These are phyloP conservation scores for Sicyos edulis DNA, from an alignment of 306 rosid genomes.

Conservation along the genomic window DNA sequence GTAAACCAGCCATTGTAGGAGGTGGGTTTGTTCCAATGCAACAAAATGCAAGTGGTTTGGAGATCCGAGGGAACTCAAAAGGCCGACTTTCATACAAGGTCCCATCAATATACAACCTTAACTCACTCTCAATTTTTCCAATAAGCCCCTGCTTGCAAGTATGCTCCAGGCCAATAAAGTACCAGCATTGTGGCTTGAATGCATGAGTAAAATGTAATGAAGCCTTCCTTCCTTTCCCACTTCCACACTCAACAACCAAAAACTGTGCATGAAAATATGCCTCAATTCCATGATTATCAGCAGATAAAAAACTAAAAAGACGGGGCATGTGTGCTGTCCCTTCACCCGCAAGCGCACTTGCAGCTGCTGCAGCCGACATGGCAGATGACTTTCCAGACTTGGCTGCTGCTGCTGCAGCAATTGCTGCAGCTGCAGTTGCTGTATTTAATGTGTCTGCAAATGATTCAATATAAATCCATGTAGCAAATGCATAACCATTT, in stretches of 20 bases:
- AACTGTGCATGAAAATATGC: conserved; percentile 98
- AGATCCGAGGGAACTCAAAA: conserved; percentile 86
- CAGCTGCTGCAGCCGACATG: conserved; percentile 99
- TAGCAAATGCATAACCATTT: conserved; percentile 91
- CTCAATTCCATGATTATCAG: conserved; percentile 96
- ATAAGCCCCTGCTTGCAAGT: conserved; percentile 67
- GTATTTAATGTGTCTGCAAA: conserved; percentile 91
- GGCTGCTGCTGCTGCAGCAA: conserved; percentile 98
- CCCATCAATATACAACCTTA: conserved; percentile 83
- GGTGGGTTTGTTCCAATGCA: conserved; percentile 99
- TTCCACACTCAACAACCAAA: conserved; percentile 86
- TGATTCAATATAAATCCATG: conserved; percentile 98
- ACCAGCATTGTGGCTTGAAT: conserved; percentile 99
- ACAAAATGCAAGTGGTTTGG: conserved; percentile 93
- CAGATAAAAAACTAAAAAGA: conserved; percentile 82
- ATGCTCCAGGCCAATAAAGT: conserved; percentile 90
- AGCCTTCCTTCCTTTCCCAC: conserved; percentile 89
- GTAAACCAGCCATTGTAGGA: conserved; percentile 99
- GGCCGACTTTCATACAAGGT: conserved; percentile 83
- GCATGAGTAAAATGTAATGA: conserved; percentile 94
- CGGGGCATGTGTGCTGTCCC: conserved; percentile 98
- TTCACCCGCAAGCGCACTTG: conserved; percentile 99
- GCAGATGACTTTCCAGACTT: conserved; percentile 96
- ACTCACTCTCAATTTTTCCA: conserved; percentile 82
- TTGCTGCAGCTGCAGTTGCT: conserved; percentile 99